Percentiles rank a stretch among this genome's conserved stretches.
Conservation (phyloP, 2,329 filamentous ascomycete species). For the Cadophora gregata region DNA sequence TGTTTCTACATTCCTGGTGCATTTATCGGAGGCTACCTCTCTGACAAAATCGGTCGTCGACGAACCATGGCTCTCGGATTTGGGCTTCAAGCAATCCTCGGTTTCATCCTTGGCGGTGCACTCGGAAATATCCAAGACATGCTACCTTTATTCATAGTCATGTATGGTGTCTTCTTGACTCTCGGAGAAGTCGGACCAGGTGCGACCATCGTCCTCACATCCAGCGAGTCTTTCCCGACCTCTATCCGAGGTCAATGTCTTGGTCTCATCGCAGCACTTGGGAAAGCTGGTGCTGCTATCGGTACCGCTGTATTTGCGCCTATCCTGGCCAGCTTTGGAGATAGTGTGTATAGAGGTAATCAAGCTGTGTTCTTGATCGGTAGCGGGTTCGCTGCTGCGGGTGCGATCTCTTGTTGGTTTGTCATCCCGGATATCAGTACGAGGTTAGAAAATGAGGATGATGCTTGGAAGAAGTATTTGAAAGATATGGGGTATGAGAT, state of each 20-base stretch:
- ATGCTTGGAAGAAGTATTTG: conserved; percentile 52
- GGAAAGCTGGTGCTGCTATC: conserved; percentile 57
- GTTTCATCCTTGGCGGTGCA: conserved; percentile 57
- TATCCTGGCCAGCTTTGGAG: conserved; percentile 52
- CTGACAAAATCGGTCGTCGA: conserved; percentile 55
- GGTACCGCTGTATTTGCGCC: conserved; percentile 58
- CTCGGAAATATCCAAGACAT: conserved; percentile 51
- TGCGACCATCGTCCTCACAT: conserved; percentile 48
- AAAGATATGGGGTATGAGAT: conserved; percentile 50
- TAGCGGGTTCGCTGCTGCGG: conserved; percentile 54
- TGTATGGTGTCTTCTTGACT: conserved; percentile 57
- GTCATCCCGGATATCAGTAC: conserved; percentile 53
- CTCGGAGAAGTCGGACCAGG: conserved; percentile 58
- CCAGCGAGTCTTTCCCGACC: conserved; percentile 57
- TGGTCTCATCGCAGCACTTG: conserved; percentile 53
- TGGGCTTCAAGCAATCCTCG: conserved; percentile 51
- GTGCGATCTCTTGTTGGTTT: conserved; percentile 51
- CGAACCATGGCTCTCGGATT: conserved; percentile 59
- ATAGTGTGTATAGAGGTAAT: conserved; percentile 51
- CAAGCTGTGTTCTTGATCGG: conserved; percentile 59
- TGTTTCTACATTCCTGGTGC: conserved; percentile 57
- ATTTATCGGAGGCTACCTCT: conserved; percentile 53
- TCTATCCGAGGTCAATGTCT: conserved; percentile 56
- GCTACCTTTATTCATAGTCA: conserved; percentile 56
- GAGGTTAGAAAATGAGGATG: conserved; percentile 52